These are phyloP conservation scores for Sarocladium oryzae DNA, from an alignment of 2,329 filamentous ascomycete genomes.

Conservation along the genomic window DNA sequence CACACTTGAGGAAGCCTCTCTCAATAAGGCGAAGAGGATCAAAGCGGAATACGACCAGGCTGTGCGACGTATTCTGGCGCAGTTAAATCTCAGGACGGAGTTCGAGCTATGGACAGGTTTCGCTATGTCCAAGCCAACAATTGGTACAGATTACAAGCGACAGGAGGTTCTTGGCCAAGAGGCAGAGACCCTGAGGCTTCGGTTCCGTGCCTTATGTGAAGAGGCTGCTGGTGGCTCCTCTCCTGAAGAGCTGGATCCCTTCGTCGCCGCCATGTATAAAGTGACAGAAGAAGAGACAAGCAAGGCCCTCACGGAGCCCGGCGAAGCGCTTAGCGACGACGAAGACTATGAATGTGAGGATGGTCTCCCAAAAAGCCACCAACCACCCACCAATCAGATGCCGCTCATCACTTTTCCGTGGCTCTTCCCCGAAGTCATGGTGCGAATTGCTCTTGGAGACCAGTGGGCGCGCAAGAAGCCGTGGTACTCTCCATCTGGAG, in stretches of 20 bases:
- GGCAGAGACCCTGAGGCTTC: slow-evolving; percentile 57
- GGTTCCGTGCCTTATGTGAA: slow-evolving; percentile 62
- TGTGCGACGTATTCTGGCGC: slow-evolving; percentile 74
- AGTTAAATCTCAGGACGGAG: slow-evolving; percentile 76
- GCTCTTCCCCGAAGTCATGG: slow-evolving; percentile 65
- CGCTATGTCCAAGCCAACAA: slow-evolving; percentile 64
- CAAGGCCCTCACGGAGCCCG: slow-evolving; percentile 40
- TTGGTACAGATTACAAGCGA: slow-evolving; percentile 75
- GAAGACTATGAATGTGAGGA: slow-evolving; percentile 14
- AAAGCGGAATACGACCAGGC: slow-evolving; percentile 74
- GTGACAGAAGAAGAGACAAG: slow-evolving; percentile 68
- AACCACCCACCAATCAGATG: slow-evolving; percentile 41
- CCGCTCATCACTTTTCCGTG: slow-evolving; percentile 92
- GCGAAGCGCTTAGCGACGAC: slow-evolving; percentile 23
- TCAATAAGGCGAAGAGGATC: slow-evolving; percentile 55
- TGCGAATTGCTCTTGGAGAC: slow-evolving; percentile 23
- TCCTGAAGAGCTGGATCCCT: slow-evolving; percentile 55
- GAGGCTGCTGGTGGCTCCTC: slow-evolving; percentile 55
- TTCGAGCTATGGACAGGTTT: slow-evolving; percentile 92
- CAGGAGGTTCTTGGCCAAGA: slow-evolving; percentile 75
- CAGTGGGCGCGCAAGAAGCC: slow-evolving; percentile 18
- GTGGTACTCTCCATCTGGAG: not conserved
- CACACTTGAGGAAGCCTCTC: slow-evolving; percentile 42
- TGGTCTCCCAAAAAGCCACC: not conserved
- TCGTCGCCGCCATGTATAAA: slow-evolving; percentile 83